Base-by-base conservation (phyloP, 352 stramenopile species). In the Phytophthora crassamura region DNA sequence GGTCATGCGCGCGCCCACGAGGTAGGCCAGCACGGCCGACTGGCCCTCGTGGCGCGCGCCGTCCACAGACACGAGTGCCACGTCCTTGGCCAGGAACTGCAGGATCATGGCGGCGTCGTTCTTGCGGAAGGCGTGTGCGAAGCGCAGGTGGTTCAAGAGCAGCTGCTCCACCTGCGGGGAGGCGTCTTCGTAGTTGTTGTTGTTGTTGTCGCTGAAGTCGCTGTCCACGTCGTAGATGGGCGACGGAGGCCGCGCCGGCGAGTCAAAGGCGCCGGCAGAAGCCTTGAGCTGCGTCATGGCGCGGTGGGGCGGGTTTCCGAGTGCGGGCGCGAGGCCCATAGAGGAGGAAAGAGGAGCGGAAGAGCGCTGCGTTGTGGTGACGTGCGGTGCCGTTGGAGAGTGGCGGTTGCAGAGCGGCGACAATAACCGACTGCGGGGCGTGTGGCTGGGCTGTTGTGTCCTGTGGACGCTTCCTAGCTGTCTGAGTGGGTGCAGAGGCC, bases 61-160 rank as follows among this genome's bases (percentile, higher is more conserved):
- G 49, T 94, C 84, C 47, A 75, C 53, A 2, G 82, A 86, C 11
- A 61, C 52, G 34, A 93, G 72, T 48, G 45, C 59, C 38, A 89
- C 85, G 69, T 90, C 72, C 36, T 82, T 78, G 54, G 77, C 69
- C 45, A 93, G 70, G 50, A 88, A 90, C 34, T 83, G 75, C 52
- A 89, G 59, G 40, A 93, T 78, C 72, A 77, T 75, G 22, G 80
- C 77, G 4, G 81, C 70, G 77, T 93, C 85, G 62, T 90, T 93
- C 69, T 89, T 74, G 59, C 86, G 86, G 75, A 90, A 86, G 12
- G 82, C 84, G 48, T 81, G 78, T 12, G 84, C 80, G 45, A 92
- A 90, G 50, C 69, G 74, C 32, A 83, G 48, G 60, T 92, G 84
- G 64, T 81, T 77, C 43, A 86, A 45, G 25, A 90, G 63, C 14